Evolutionary conservation across 192 early-diverging fungal species (phyloP), one percentile per base, ranked within the genome.

Genomic region (Coemansia pectinata): DNA sequence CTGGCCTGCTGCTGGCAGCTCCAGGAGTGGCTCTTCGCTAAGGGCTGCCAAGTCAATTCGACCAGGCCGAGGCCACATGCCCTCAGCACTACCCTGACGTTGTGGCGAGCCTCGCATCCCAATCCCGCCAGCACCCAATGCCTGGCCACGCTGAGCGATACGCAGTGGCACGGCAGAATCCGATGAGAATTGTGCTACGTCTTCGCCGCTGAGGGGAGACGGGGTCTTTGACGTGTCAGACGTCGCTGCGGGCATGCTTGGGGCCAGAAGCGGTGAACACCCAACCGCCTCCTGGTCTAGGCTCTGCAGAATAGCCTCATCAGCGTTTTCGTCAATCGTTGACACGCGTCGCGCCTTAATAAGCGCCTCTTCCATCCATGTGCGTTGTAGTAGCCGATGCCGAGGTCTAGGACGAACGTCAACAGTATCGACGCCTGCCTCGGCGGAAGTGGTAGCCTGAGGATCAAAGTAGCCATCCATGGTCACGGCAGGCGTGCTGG

Each of bases 381-480:
- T 85, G 62, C 78, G 77, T 64, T 85, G 74, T 45, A 85, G 64
- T 67, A 72, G 72, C 4, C 77, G 77, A 52, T 80, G 77, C 27
- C 76, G 81, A 27, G 81, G 74, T 5, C 81, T 70, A 21, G 74
- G 74, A 1, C 72, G 68, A 25, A 34, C 64, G n/a, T 63, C 63
- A 41, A 55, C 52, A 25, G 65, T 23, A 39, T 27, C 19, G 21
- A 23, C 19, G 14, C 41, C 55, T 2, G 67, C 19, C 31, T 36
- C 73, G 3, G 63, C 57, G 3, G 34, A 9, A n/a, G 6, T 36
- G 17, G 44, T 36, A 23, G 23, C 53, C 21, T 73, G 61, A 5
- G 78, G 77, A 58, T 74, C 58, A 80, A 85, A 85, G 63, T 85
- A 85, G 27, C 83, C 83, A 33, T 85, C 83, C 77, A 85, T 80